Percentiles rank a stretch among this genome's conserved stretches.
Evolutionary conservation across 345 rosid genomes (phyloP).

Genomic region (Abelmoschus esculentus): DNA sequence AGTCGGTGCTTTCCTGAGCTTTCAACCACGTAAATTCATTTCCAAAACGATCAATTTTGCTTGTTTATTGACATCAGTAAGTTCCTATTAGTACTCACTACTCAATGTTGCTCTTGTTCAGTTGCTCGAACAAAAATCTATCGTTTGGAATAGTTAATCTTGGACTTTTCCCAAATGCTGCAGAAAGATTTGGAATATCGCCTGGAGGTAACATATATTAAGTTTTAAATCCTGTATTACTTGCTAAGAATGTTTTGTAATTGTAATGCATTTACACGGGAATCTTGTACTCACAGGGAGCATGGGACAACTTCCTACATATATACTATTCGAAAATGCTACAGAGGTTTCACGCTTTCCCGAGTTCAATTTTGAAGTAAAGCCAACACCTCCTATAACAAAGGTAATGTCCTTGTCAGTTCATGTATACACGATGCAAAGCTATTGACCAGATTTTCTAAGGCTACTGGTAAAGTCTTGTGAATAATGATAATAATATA

Average conservation of each 20-base stretch:
- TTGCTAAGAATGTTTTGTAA: background rate
- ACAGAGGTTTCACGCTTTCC: slow-evolving; percentile 72
- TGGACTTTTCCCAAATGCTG: slow-evolving; percentile 86
- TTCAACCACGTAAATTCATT: slow-evolving; percentile 1
- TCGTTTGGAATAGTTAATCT: slow-evolving; percentile 84
- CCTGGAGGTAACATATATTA: slow-evolving; percentile 36
- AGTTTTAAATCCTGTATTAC: background rate
- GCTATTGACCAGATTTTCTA: no score
- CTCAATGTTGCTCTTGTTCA: slow-evolving; percentile 21
- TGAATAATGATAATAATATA: no score
- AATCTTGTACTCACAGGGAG: slow-evolving; percentile 40
- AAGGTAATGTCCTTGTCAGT: slow-evolving; percentile 40
- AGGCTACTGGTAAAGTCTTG: no score
- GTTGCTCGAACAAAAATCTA: slow-evolving; percentile 75
- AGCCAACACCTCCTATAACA: slow-evolving; percentile 47
- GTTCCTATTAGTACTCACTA: background rate
- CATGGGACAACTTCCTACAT: slow-evolving; percentile 77
- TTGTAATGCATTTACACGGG: background rate
- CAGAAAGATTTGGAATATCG: slow-evolving; percentile 81
- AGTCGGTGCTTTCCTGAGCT: slow-evolving; percentile 11
- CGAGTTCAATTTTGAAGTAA: slow-evolving; percentile 57
- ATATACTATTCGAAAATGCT: slow-evolving; percentile 71
- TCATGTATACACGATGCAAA: background rate
- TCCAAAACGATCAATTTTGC: background rate
- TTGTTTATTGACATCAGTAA: background rate